These are phyloP conservation scores for Brettanomyces sp. DNA, from an alignment of 805 yeast genomes.

Conservation along the genomic window DNA sequence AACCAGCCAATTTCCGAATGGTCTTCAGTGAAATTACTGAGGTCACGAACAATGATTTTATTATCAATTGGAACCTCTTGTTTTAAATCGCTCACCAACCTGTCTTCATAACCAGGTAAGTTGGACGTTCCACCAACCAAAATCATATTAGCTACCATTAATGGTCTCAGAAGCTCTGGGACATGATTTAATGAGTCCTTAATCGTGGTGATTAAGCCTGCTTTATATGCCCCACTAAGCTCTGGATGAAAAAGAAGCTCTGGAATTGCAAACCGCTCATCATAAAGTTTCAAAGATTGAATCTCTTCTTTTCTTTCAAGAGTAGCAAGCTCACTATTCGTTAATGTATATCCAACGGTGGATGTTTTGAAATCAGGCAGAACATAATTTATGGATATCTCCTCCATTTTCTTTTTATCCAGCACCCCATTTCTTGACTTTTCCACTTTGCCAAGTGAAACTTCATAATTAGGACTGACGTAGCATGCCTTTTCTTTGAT, in stretches of 20 bases:
- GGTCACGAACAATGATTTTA: slow-evolving; percentile 39
- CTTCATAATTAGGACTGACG: slow-evolving; percentile 50
- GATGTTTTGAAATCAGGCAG: slow-evolving; percentile 84
- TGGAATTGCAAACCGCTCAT: slow-evolving; percentile 83
- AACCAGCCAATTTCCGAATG: slow-evolving; percentile 41
- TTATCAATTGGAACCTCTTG: slow-evolving; percentile 66
- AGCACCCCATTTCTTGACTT: slow-evolving; percentile 11
- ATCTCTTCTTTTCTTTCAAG: slow-evolving; percentile 28
- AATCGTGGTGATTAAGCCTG: slow-evolving; percentile 67
- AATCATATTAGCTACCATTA: slow-evolving; percentile 70
- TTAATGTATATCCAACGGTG: slow-evolving; percentile 49
- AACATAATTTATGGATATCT: slow-evolving; percentile 55
- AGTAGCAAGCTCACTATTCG: slow-evolving; percentile 8
- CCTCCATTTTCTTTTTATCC: slow-evolving; percentile 14
- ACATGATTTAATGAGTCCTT: slow-evolving; percentile 58
- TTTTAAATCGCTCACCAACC: slow-evolving; percentile 55
- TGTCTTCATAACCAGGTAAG: slow-evolving; percentile 52
- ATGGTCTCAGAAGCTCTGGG: slow-evolving; percentile 67
- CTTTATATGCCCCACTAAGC: slow-evolving; percentile 64
- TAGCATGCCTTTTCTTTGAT: slow-evolving; percentile 74
- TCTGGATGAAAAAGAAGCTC: slow-evolving; percentile 84
- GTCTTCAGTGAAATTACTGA: slow-evolving; percentile 17
- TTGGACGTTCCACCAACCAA: slow-evolving; percentile 78
- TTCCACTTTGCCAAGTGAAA: slow-evolving; percentile 18
- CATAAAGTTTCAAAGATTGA: slow-evolving; percentile 61